A percentile compares a stretch with the other conserved stretches of the same genome.
Conservation (phyloP, 768 basidiomycete species). For the Panaeolus cyanescens region DNA sequence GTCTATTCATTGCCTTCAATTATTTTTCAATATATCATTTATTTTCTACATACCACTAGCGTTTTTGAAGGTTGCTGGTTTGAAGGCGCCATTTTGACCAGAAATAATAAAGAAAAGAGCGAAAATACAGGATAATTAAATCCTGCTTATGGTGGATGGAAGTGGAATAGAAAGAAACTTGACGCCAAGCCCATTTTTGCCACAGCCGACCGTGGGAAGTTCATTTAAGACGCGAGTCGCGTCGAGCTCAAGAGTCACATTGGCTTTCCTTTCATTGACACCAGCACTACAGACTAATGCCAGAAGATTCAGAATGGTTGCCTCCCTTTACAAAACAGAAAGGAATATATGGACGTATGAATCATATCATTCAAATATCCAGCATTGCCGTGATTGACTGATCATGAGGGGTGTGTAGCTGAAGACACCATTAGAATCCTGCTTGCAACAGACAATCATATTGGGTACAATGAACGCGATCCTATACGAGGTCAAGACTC, state of each 20-base stretch:
- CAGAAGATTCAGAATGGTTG: not conserved
- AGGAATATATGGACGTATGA: not conserved
- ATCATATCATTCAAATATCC: not conserved
- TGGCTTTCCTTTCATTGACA: conserved; percentile 3
- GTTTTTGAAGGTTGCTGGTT: conserved; percentile 38
- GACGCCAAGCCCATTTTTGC: not conserved
- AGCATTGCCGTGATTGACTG: not conserved
- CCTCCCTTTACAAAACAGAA: not conserved
- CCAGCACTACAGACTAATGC: conserved; percentile 11
- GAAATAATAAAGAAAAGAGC: not conserved
- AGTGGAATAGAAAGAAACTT: not conserved
- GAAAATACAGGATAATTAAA: not conserved
- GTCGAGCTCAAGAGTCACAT: no score
- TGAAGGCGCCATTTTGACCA: not conserved
- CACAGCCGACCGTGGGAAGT: not conserved
- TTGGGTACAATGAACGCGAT: conserved; percentile 94
- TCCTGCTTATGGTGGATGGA: not conserved
- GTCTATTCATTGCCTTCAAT: conserved; percentile 38
- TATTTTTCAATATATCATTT: conserved; percentile 1
- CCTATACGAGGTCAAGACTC: conserved; percentile 94
- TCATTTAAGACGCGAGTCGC: not conserved
- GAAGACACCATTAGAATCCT: conserved; percentile 80
- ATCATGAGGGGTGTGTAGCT: conserved; percentile 16
- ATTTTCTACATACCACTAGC: conserved; percentile 41
- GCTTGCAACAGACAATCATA: conserved; percentile 94